Evolutionary conservation across 345 rosid genomes (phyloP), one percentile per base, ranked within the genome.

Genomic region (Iberis pinnata): DNA sequence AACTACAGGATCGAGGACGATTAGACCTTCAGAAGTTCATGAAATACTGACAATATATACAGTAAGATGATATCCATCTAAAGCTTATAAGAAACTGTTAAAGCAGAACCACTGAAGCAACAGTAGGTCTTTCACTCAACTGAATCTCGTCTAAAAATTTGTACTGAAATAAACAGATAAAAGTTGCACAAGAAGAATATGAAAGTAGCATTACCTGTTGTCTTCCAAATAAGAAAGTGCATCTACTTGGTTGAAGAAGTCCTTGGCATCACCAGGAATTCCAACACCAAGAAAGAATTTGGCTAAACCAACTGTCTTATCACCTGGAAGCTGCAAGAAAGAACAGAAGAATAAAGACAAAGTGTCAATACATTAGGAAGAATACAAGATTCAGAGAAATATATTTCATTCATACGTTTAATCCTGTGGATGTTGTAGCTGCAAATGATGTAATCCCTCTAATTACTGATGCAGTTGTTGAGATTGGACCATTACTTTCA

Each of bases 231-330:
- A 73, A 63, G 92, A 81, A 57, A 93, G 74, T 12, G 99, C 83
- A 53, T 84, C 86, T 33, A 93, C 68, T 75, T 88, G 99, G 69
- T 73, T 74, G 75, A 79, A 86, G 49, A 93, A 71, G 66, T 88
- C 95, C 61, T 82, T 80, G 50, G 81, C 76, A 74, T 82, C 97
- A 43, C 97, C 89, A 54, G 95, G 95, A 79, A 78, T 67, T 67
- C 92, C 97, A 68, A 88, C 63, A 47, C 87, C 80, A 43, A 93
- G 94, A 63, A 93, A 72, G 73, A 82, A 88, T 66, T 78, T 88
- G 18, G 95, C 95, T 75, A 93, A 58, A 55, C 97, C 95, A 70
- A 86, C 70, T 44, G 86, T 68, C 63, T 73, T 79, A 65, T 82
- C 89, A 35, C 79, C 80, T 24, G 89, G 84, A 56, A 88, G 78